Evolutionary conservation across 202 grass and related monocot species (phyloP), one percentile per base, ranked within the genome.

Genomic region (Eragrostis tef): DNA sequence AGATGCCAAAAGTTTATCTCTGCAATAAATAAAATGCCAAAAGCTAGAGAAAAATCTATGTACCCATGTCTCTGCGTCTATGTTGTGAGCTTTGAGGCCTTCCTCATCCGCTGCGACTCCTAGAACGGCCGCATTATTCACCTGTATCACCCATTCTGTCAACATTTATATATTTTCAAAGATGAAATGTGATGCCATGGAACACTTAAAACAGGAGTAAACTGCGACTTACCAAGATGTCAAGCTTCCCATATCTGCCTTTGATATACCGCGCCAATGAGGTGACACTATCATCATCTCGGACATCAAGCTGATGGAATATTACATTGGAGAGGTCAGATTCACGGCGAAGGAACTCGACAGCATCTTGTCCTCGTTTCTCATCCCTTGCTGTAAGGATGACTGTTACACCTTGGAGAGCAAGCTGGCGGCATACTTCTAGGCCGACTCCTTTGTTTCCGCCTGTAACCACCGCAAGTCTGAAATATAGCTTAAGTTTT

Each of bases 321-420:
- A 93, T 56, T 52, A 97, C 74, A 62, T 93, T 88, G 62, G 78
- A 42, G 29, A 93, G 73, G 29, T 70, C 11, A 47, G 44, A 83
- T 43, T 85, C 88, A 51, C 14, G 59, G 53, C 53, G 17, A 81
- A 97, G 86, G 20, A 69, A 86, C n/a, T 92, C 54, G 0, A 68
- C 72, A 0, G 91, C 87, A 19, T 65, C 77, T n/a, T 39, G 67
- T 15, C 94, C 94, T 67, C 76, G 82, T 69, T 83, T 87, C 45
- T 94, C 83, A 60, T 97, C 80, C 79, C 94, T 91, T 4, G 94
- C 87, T 0, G 94, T 97, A 26, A 94, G 87, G 46, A 97, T 86
- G 52, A 92, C 94, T 0, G 77, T 91, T 0, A 90, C 80, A 24
- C 85, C 89, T 20, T 83, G 36, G 43, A 61, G 19, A 25, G 93